phyloP scores from a whole-genome alignment of 352 stramenopile genomes.

The Phytophthora sp. region DNA sequence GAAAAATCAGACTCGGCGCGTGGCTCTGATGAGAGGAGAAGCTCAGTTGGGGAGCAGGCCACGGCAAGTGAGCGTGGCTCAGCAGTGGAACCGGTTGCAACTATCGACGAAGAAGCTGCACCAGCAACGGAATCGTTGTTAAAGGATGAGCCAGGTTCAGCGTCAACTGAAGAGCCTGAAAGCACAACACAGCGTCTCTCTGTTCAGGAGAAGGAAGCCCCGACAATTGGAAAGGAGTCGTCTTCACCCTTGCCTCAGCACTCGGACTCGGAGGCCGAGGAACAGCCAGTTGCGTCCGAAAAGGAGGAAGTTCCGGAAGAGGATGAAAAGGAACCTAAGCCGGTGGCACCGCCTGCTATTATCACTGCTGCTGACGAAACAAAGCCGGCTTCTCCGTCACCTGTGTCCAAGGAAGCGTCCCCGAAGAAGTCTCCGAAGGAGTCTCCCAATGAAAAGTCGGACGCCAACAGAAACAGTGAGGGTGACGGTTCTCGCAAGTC shows the following conservation, averaged over 20 bases:
- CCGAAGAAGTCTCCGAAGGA: conserved; percentile 29
- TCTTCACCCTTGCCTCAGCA: neutral
- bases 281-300: neutral
- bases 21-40: conserved; percentile 43
- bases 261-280: conserved; percentile 1
- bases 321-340: conserved; percentile 2
- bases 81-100: conserved; percentile 5
- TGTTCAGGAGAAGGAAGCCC: conserved; percentile 13
- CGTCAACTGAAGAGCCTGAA: conserved; percentile 8
- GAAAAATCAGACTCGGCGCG: conserved; percentile 38
- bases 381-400: conserved; percentile 14
- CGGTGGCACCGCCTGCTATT: conserved; percentile 2
- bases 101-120: conserved; percentile 9
- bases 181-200: conserved; percentile 5
- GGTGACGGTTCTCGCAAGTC: conserved; percentile 64
- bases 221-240: conserved; percentile 4
- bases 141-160: conserved; percentile 8
- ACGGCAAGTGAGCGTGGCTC: conserved; percentile 19
- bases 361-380: conserved; percentile 10
- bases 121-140: neutral
- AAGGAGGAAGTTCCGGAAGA: conserved; percentile 12
- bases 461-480: conserved; percentile 11
- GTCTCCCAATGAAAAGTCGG: conserved; percentile 33
- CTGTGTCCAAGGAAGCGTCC: conserved; percentile 12
- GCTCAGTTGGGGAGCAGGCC: conserved; percentile 30